These are phyloP conservation scores for Taphrina populina DNA, from an alignment of 1,139 yeast species.

Conservation along the genomic window DNA sequence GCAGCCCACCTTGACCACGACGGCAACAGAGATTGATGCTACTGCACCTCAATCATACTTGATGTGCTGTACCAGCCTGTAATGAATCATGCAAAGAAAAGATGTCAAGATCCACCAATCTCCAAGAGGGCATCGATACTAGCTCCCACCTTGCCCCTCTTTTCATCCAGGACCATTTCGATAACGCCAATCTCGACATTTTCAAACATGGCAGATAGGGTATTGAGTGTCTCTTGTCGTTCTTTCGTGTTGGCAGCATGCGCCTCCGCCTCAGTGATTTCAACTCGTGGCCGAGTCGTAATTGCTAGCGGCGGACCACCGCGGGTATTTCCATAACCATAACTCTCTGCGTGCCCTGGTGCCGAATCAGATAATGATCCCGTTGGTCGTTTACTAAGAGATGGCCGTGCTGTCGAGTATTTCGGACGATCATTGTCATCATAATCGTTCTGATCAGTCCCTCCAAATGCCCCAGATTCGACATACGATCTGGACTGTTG, in stretches of 20 bases:
- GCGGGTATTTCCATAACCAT: background rate
- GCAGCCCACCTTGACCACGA: too few relatives aligned
- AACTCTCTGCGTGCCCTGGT: background rate
- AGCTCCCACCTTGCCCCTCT: conserved; percentile 66
- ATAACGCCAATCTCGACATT: conserved; percentile 64
- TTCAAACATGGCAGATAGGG: conserved; percentile 73
- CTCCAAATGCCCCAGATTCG: conserved; percentile 21
- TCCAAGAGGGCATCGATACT: conserved; percentile 64
- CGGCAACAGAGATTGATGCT: too few relatives aligned
- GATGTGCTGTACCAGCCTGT: too few relatives aligned
- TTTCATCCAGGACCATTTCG: conserved; percentile 67
- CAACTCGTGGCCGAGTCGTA: conserved; percentile 43
- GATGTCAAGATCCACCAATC: conserved; percentile 21
- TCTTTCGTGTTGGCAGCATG: conserved; percentile 46
- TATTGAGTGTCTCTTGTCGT: conserved; percentile 49
- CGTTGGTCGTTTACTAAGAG: background rate
- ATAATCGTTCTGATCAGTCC: background rate
- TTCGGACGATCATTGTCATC: conserved; percentile 4
- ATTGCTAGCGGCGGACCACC: background rate
- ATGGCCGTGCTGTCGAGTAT: background rate
- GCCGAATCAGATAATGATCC: conserved; percentile 4
- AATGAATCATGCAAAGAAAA: too few relatives aligned
- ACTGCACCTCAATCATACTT: too few relatives aligned
- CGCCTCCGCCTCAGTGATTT: conserved; percentile 46
- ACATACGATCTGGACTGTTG: conserved; percentile 17